Percentiles rank a stretch among this genome's conserved stretches.
Conservation (phyloP, 192 early-diverging fungal species). For the Backusella macrospora region DNA sequence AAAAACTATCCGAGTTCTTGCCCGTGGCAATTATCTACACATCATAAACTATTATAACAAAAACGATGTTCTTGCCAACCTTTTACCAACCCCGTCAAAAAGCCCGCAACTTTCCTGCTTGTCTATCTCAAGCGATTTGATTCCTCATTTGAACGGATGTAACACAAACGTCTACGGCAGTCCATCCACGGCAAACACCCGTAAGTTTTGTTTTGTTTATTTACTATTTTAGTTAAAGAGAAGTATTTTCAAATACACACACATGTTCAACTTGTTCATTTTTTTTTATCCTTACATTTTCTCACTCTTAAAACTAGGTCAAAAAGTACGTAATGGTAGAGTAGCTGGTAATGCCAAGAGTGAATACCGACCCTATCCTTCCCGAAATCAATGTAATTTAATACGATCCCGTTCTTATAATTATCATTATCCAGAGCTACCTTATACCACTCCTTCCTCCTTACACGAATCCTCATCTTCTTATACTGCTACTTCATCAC, state of each 20-base stretch:
- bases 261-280: not conserved
- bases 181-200: too few relatives aligned
- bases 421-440: not conserved
- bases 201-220: constrained; percentile 1
- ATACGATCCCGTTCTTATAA: not conserved
- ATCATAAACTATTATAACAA: constrained; percentile 44
- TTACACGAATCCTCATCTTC: too few relatives aligned
- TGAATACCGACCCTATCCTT: constrained; percentile 1
- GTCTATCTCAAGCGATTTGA: constrained; percentile 56
- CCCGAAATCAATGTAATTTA: not conserved
- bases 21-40: constrained; percentile 45
- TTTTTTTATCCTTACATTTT: not conserved
- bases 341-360: not conserved
- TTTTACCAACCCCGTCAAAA: constrained; percentile 53
- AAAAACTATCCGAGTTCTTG: constrained; percentile 63
- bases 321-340: not conserved
- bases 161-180: not conserved
- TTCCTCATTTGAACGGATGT: constrained; percentile 12
- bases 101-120: constrained; percentile 51
- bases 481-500: too few relatives aligned
- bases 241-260: not conserved
- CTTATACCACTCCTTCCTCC: not conserved
- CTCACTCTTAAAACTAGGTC: not conserved
- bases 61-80: constrained; percentile 52
- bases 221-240: not conserved